Percentiles rank a stretch among this genome's conserved stretches.
Evolutionary conservation across 2,329 filamentous ascomycete genomes (phyloP).

Genomic region (Fusarium paranaense): DNA sequence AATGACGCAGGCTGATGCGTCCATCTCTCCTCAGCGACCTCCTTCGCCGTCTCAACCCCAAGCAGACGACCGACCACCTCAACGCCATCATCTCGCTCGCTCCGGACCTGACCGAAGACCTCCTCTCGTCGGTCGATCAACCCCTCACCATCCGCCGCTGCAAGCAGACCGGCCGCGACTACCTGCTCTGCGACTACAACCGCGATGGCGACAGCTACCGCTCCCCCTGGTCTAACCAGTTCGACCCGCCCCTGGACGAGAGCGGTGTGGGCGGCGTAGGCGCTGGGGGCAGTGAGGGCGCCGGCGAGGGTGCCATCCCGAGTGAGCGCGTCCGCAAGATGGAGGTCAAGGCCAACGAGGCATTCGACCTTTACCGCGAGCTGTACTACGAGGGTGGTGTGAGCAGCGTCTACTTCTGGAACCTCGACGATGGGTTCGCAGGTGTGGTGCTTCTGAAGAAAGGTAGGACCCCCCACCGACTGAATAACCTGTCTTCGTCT

Average conservation of each 20-base stretch:
- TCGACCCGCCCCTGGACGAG: constrained; percentile 87
- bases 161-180: constrained; percentile 90
- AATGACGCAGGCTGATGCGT: constrained; percentile 20
- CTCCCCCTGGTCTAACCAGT: constrained; percentile 99
- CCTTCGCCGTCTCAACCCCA: constrained; percentile 95
- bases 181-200: constrained; percentile 99
- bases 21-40: constrained; percentile 77
- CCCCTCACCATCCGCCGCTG: constrained; percentile 89
- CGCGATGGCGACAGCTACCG: constrained; percentile 98
- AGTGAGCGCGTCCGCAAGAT: constrained; percentile 92
- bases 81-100: constrained; percentile 88
- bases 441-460: constrained; percentile 97
- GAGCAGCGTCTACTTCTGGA: constrained; percentile 98
- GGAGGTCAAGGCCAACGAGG: constrained; percentile 94
- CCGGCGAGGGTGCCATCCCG: constrained; percentile 84
- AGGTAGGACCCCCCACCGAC: constrained; percentile 59
- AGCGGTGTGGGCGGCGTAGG: constrained; percentile 66
- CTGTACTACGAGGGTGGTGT: constrained; percentile 97
- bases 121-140: constrained; percentile 97
- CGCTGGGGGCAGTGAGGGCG: constrained; percentile 67
- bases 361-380: constrained; percentile 96
- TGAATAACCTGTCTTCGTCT: neutral
- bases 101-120: constrained; percentile 94
- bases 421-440: constrained; percentile 96
- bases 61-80: constrained; percentile 89